Conservation (phyloP, 768 basidiomycete species). For the Boletus sp. region DNA sequence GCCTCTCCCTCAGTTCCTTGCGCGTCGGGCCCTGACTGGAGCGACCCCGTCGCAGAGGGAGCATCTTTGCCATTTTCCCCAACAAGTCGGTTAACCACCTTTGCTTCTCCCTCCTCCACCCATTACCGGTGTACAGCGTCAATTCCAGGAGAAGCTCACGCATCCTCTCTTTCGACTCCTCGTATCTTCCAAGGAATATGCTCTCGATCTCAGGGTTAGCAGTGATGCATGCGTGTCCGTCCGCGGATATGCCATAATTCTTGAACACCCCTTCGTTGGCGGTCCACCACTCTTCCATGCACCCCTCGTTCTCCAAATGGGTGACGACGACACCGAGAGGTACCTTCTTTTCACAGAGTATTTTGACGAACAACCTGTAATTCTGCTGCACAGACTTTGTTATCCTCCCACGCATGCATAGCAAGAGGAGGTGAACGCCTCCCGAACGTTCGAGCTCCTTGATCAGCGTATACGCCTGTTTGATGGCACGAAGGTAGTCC, state of each 20-base stretch:
- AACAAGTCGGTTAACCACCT: slow-evolving; percentile 18
- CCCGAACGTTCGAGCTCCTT: slow-evolving; percentile 27
- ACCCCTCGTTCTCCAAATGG: slow-evolving; percentile 34
- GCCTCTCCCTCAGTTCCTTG: slow-evolving; percentile 9
- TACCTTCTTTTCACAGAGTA: slow-evolving; percentile 38
- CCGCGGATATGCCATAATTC: slow-evolving; percentile 25
- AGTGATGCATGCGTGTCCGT: slow-evolving; percentile 41
- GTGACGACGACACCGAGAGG: slow-evolving; percentile 40
- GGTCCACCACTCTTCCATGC: slow-evolving; percentile 39
- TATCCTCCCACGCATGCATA: slow-evolving; percentile 39
- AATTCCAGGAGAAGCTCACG: slow-evolving; percentile 12
- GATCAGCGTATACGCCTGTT: slow-evolving; percentile 33
- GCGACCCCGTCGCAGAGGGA: slow-evolving; percentile 8
- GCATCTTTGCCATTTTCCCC: slow-evolving; percentile 19
- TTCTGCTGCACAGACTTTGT: slow-evolving; percentile 35
- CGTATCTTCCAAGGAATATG: slow-evolving; percentile 26
- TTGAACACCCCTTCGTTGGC: slow-evolving; percentile 32
- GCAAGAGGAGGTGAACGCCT: slow-evolving; percentile 40
- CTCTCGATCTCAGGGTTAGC: slow-evolving; percentile 26
- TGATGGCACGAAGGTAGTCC: slow-evolving; percentile 24
- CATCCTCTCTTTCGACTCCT: slow-evolving; percentile 29
- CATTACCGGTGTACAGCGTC: background rate
- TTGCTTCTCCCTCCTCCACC: slow-evolving; percentile 19
- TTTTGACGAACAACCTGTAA: slow-evolving; percentile 36
- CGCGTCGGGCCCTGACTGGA: background rate